phyloP scores from a whole-genome alignment of 257 asterid species.

The Penstemon eatonii region DNA sequence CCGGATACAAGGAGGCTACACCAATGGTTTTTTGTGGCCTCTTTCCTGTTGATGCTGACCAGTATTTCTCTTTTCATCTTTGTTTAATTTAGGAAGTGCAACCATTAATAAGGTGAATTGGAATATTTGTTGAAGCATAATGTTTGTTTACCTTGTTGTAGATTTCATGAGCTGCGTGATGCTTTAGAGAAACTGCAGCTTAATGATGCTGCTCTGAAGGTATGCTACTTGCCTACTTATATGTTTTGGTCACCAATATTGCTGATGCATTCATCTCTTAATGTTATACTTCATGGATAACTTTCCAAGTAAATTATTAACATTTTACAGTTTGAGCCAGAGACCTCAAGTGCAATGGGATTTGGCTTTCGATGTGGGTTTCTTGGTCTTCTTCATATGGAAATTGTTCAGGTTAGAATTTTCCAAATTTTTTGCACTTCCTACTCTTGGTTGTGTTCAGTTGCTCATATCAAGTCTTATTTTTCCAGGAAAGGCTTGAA shows the following conservation, averaged over 20 bases:
- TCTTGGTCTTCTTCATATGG: slow-evolving; percentile 99
- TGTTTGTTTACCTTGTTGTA: slow-evolving; percentile 30
- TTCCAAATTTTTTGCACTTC: slow-evolving; percentile 12
- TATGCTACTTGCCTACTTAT: slow-evolving; percentile 34
- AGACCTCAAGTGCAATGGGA: slow-evolving; percentile 98
- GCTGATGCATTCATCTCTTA: slow-evolving; percentile 17
- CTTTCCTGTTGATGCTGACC: slow-evolving; percentile 96
- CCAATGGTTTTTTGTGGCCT: slow-evolving; percentile 99
- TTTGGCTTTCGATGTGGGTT: slow-evolving; percentile 99
- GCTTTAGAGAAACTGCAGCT: slow-evolving; percentile 95
- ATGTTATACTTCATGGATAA: slow-evolving; percentile 18
- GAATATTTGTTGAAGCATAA: slow-evolving; percentile 22
- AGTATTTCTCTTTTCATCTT: slow-evolving; percentile 49
- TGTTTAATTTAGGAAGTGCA: slow-evolving; percentile 12
- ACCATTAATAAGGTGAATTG: slow-evolving; percentile 18
- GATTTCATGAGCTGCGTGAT: slow-evolving; percentile 91
- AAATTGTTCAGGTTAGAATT: slow-evolving; percentile 86
- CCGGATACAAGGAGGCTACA: slow-evolving; percentile 96
- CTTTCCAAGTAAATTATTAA: slow-evolving; percentile 13
- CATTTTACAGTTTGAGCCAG: slow-evolving; percentile 80
- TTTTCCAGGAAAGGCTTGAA: slow-evolving; percentile 92
- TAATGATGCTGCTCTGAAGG: slow-evolving; percentile 98
- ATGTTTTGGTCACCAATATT: slow-evolving; percentile 14
- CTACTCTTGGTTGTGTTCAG: slow-evolving; percentile 21
- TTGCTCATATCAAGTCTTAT: slow-evolving; percentile 31